Evolutionary conservation across 2,329 filamentous ascomycete genomes (phyloP), one percentile per base, ranked within the genome.

Genomic region (Fusarium secorum): DNA sequence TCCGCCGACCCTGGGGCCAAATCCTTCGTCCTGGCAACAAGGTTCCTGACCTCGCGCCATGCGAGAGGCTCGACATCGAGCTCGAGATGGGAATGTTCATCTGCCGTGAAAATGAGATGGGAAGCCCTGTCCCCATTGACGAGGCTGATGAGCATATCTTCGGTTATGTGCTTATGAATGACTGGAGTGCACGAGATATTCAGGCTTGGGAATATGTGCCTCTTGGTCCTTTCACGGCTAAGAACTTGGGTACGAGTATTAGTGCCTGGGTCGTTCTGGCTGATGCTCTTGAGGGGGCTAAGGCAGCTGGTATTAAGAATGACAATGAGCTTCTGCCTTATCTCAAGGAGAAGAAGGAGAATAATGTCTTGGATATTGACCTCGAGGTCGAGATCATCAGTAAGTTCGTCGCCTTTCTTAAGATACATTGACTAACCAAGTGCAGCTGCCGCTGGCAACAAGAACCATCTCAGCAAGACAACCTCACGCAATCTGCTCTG

Each of bases 41-140:
- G 83, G 87, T 69, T 1, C 82, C 82, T 7, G 89, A 91, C 62
- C 85, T 88, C 5, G 84, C 88, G 0, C 90, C 88, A 71, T 88
- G 87, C 72, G 87, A 78, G 66, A 78, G 86, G 76, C 84, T 96
- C 0, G 93, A 96, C 74, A 88, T 94, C 46, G 93, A 96, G 79
- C 84, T 96, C 7, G 93, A 96, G 78, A 83, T 96, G 36, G 93
- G 91, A 8, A 91, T 90, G 64, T 94, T 95, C 74, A 84, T 95
- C 20, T 90, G 89, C 79, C 88, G 84, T 39, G 83, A 85, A 17
- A 94, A 93, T 67, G 78, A 85, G 2, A 82, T 94, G 63, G 92
- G 93, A n/a, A 83, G 87, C 51, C 89, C 91, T 0, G 85, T 95
- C 3, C 81, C 85, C 0, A 87, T 95, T 18, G 81, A 85, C 7